Base-by-base conservation (phyloP, 306 rosid species). In the Sophora flavescens region DNA sequence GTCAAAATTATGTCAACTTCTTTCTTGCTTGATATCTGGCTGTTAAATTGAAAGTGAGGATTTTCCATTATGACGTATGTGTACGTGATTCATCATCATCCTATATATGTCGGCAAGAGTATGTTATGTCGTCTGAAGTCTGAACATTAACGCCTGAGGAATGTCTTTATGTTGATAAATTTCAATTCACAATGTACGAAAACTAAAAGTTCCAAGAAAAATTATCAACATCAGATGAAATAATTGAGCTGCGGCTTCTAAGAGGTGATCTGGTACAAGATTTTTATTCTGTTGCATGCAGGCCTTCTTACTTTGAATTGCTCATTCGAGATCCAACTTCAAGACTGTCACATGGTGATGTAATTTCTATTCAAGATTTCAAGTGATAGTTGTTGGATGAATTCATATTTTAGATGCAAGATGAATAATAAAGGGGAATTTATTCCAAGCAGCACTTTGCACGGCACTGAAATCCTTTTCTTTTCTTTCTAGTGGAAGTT, bases 311-410 rank as follows among this genome's bases (percentile, higher is more conserved):
- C 8, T 16, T 42, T 30, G 38, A 65, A 9, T 42, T 39, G 57
- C 58, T 33, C 2, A 44, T 8, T 36, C 0, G 16, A 63, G 32
- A 53, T 47, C 52, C 63, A 18, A 35, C 80, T 16, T 74, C 28
- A 51, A 68, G 76, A 28, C 18, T 4, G 33, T 50, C 77, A 68
- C 67, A 68, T 81, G 77, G 59, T 6, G 12, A 48, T 28, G 51
- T 61, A 18, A 75, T 22, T 58, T 59, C 39, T 12, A 42, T 30
- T 30, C 32, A 30, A 30, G 32, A 30, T 30, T 1, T 62, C 17
- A 30, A 59, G 41, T 32, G 33, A 11, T n/a, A 57, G 69, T 28
- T 45, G 38, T 14, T 36, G 44, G 42, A 17, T 30, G 32, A 30
- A 44, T 44, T 44, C 50, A 10, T 13, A 22, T 7, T 65, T 54